Conservation (phyloP, 2,329 filamentous ascomycete genomes). For the Penicillium polonicum region DNA sequence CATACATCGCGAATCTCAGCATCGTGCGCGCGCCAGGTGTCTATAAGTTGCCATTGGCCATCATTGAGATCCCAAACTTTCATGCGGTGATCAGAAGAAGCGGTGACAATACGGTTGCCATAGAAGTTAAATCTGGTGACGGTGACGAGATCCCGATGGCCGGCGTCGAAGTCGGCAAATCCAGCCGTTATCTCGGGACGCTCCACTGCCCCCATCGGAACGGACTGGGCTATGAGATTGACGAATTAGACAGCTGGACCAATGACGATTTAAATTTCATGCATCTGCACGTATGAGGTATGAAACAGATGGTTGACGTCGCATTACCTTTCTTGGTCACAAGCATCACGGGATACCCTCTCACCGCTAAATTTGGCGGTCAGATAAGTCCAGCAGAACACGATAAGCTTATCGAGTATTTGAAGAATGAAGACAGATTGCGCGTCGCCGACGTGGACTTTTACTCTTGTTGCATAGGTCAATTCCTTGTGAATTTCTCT, state of each 20-base stretch:
- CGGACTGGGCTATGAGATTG: slow-evolving; percentile 2
- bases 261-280: slow-evolving; percentile 19
- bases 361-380: slow-evolving; percentile 31
- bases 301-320: slow-evolving; percentile 23
- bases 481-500: slow-evolving; percentile 8
- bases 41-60: slow-evolving; percentile 73
- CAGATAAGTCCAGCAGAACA: slow-evolving; percentile 20
- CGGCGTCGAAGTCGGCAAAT: slow-evolving; percentile 46
- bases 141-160: slow-evolving; percentile 66
- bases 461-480: neutral
- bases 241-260: slow-evolving; percentile 13
- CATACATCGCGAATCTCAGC: slow-evolving; percentile 83
- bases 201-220: slow-evolving; percentile 25
- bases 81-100: slow-evolving; percentile 87
- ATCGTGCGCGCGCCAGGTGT: slow-evolving; percentile 87
- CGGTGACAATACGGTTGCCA: slow-evolving; percentile 86
- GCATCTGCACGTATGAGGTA: slow-evolving; percentile 20
- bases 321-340: slow-evolving; percentile 22
- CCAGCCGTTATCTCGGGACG: slow-evolving; percentile 35
- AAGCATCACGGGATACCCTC: slow-evolving; percentile 16
- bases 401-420: slow-evolving; percentile 20
- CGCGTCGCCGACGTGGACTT: slow-evolving; percentile 11
- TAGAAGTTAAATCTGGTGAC: slow-evolving; percentile 89
- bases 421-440: slow-evolving; percentile 34
- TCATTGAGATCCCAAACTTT: slow-evolving; percentile 82